Base-by-base conservation (phyloP, 352 stramenopile species). In the Globisporangium recalcitrans region DNA sequence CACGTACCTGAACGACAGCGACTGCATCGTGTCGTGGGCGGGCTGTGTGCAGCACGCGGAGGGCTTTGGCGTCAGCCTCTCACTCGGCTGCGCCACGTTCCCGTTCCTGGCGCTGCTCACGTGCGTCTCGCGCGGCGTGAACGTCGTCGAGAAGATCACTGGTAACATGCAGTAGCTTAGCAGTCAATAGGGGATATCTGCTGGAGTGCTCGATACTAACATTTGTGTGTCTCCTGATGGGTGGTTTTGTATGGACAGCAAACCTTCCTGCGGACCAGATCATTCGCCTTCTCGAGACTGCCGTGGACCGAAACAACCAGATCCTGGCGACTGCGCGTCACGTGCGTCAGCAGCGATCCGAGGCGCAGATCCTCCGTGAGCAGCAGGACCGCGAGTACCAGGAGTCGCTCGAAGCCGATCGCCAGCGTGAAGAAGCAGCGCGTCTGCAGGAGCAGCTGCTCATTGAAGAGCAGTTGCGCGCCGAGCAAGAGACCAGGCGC, bases 361-460 rank as follows among this genome's bases (percentile, higher is more conserved):
- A 98, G 70, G 79, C 93, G 52, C 75, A 88, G 52, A 71, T 92
- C 32, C 71, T 98, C 4, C 85, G 95, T 1, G 80, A 96, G 62
- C 89, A 98, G 63, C 95, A 98, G 70, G 92, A 98, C 77, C 67
- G 64, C 27, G 95, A 98, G 73, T 98, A 97, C 63, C 83, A 97
- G 67, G 82, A 97, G 66, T 91, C 95, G 5, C 75, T 98, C 7
- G 78, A 84, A 49, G 90, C 89, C 9, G 95, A 98, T 74, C 90
- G 95, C 54, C 75, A 82, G 63, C 82, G 85, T 47, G 78, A 89
- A 56, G 72, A 90, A 66, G 70, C 78, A 22, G 67, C 61, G 22
- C 72, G 71, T 8, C 70, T 81, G 27, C 67, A 87, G 21, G 80
- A 76, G 31, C 69, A 86, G 57, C 71, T 65, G 4, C 71, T 77